These are phyloP conservation scores for Coemansia sp. DNA, from an alignment of 192 early-diverging fungal species.

Conservation along the genomic window DNA sequence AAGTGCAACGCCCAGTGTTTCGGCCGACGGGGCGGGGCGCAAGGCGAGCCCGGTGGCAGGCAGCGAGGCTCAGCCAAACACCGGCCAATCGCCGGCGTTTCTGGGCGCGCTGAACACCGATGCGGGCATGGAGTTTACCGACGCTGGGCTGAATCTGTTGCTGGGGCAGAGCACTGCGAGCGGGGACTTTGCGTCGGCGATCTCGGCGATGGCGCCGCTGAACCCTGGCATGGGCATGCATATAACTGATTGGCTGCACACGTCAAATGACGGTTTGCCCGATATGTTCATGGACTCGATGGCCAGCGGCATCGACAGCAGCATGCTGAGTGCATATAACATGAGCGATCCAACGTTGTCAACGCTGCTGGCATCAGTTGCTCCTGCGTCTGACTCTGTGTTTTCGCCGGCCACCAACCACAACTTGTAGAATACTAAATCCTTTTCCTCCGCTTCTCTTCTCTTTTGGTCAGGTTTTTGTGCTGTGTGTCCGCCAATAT, in stretches of 20 bases:
- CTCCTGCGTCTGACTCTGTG: not conserved
- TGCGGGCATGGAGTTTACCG: not conserved
- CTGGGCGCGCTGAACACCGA: not conserved
- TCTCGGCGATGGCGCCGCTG: not conserved
- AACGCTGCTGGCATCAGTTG: not conserved
- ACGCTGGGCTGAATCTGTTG: not conserved
- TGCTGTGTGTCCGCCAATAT: not conserved
- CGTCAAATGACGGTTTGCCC: not conserved
- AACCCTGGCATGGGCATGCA: not conserved
- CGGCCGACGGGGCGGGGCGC: conserved; percentile 4
- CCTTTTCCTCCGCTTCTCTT: conserved; percentile 7
- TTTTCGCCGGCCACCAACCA: conserved; percentile 25
- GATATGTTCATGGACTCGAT: not conserved
- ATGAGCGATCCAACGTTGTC: not conserved
- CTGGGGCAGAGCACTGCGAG: not conserved
- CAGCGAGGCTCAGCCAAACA: not conserved
- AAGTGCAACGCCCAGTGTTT: not conserved
- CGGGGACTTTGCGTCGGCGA: not conserved
- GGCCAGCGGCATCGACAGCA: not conserved
- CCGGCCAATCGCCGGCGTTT: not conserved
- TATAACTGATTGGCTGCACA: not conserved
- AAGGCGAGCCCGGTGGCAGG: not conserved
- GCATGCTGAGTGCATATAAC: not conserved
- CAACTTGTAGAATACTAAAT: conserved; percentile 29
- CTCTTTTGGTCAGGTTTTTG: not conserved